Evolutionary conservation across 345 rosid species (phyloP).

Genomic region (Durio zibethinus): DNA sequence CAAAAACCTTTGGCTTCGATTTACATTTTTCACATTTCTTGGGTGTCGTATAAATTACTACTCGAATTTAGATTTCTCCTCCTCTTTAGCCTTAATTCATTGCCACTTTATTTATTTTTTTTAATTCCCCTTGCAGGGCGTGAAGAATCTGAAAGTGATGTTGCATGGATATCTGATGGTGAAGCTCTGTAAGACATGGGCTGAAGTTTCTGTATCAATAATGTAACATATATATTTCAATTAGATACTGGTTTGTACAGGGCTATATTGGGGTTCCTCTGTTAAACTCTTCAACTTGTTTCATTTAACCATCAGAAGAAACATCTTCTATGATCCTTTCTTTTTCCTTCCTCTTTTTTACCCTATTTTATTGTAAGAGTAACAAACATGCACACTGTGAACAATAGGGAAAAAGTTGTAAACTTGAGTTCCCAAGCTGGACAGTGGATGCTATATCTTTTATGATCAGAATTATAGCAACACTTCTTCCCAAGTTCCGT

Average conservation of each 20-base stretch:
- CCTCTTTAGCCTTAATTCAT: too few species aligned
- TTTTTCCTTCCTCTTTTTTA: neutral
- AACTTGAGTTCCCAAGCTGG: neutral
- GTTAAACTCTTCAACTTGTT: neutral
- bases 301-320: neutral
- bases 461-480: neutral
- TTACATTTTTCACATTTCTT: neutral
- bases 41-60: neutral
- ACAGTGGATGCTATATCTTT: neutral
- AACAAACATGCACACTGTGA: neutral
- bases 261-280: neutral
- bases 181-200: conserved; percentile 14
- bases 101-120: too few species aligned
- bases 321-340: neutral
- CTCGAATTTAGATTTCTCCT: neutral
- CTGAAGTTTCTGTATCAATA: neutral
- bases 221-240: neutral
- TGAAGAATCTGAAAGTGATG: neutral
- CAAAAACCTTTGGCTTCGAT: neutral
- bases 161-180: neutral
- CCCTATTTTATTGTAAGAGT: neutral
- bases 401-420: neutral
- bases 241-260: neutral
- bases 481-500: neutral
- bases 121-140: neutral